phyloP scores from a whole-genome alignment of 164 flowering plant genomes.

The Hamamelis virginiana region DNA sequence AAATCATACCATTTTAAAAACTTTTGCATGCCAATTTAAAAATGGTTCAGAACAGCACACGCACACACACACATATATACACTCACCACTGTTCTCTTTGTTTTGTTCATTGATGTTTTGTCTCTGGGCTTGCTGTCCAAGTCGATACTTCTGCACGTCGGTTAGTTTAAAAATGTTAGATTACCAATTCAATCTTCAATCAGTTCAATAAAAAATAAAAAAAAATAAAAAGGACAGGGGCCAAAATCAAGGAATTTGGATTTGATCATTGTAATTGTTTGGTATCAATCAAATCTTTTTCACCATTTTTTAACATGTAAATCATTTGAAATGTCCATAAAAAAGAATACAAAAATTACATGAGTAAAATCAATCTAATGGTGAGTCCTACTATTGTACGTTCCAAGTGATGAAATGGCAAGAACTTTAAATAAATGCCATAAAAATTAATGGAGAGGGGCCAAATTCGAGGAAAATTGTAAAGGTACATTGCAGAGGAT shows the following conservation, averaged over 20 bases:
- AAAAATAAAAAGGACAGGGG: too few species aligned
- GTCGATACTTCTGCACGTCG: slow-evolving; percentile 67
- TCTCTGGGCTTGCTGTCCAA: slow-evolving; percentile 64
- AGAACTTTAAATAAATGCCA: neutral
- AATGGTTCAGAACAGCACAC: too few species aligned
- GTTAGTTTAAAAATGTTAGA: neutral
- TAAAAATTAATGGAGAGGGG: neutral
- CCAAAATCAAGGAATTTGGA: too few species aligned
- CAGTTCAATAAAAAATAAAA: neutral
- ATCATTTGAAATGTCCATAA: too few species aligned
- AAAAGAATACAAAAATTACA: too few species aligned
- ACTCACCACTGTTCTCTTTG: slow-evolving; percentile 50
- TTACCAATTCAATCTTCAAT: neutral
- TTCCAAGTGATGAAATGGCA: too few species aligned
- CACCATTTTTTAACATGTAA: too few species aligned
- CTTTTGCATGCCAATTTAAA: neutral
- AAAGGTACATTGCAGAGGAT: neutral
- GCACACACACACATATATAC: too few species aligned
- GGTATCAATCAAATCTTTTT: too few species aligned
- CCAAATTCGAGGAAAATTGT: neutral
- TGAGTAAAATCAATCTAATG: too few species aligned
- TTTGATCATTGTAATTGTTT: too few species aligned
- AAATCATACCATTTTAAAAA: neutral
- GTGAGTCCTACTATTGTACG: too few species aligned
- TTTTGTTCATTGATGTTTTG: slow-evolving; percentile 38